These are phyloP conservation scores for Brassica carinata DNA, from an alignment of 345 rosid genomes.

Conservation along the genomic window DNA sequence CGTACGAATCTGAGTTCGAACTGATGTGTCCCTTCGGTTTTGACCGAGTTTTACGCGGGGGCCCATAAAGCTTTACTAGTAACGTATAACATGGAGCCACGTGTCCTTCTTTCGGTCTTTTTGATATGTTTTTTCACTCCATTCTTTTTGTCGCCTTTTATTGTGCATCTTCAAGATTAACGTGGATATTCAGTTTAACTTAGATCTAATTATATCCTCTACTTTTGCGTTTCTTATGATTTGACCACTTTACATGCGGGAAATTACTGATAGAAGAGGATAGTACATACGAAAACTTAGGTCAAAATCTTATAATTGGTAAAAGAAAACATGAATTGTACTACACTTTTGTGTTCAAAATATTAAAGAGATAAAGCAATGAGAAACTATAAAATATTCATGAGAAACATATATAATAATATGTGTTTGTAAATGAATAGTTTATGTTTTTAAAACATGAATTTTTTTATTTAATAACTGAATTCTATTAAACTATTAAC, in stretches of 20 bases:
- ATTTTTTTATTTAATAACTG: too few relatives aligned
- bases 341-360: too few relatives aligned
- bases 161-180: background rate
- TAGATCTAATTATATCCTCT: background rate
- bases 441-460: too few relatives aligned
- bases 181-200: background rate
- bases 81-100: background rate
- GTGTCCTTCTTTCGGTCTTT: background rate
- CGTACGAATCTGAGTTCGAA: constrained; percentile 10
- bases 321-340: too few relatives aligned
- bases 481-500: too few relatives aligned
- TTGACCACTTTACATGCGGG: constrained; percentile 1
- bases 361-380: too few relatives aligned
- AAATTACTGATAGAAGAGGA: constrained; percentile 5
- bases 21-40: constrained; percentile 39
- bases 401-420: too few relatives aligned
- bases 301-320: background rate
- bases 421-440: too few relatives aligned
- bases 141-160: background rate
- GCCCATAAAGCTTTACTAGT: background rate
- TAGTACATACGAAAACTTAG: background rate
- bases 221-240: background rate
- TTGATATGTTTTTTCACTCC: background rate
- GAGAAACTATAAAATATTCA: too few relatives aligned
- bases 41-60: constrained; percentile 23